Conservation (phyloP, 2,329 filamentous ascomycete genomes). For the Colletotrichum magnum region DNA sequence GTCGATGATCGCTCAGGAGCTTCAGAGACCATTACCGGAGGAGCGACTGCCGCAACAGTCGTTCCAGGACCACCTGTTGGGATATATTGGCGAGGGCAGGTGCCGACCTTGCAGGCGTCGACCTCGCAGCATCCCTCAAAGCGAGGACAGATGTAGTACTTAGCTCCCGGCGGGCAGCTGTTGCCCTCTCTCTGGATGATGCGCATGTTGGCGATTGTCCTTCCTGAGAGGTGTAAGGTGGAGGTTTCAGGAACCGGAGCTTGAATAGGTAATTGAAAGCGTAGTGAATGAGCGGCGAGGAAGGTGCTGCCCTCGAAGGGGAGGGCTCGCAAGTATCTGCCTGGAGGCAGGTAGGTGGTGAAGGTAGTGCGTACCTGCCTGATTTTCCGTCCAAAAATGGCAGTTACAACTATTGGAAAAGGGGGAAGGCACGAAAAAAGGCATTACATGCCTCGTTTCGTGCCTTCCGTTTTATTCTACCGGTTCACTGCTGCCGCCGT, state of each 20-base stretch:
- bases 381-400: too few relatives aligned
- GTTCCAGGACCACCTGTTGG: background rate
- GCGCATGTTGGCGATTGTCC: conserved; percentile 25
- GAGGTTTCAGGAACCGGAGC: background rate
- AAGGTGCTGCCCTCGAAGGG: too few relatives aligned
- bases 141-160: conserved; percentile 58
- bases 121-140: conserved; percentile 60
- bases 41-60: conserved; percentile 32
- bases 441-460: background rate
- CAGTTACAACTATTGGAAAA: background rate
- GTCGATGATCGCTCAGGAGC: background rate
- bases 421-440: background rate
- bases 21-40: conserved; percentile 21
- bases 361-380: too few relatives aligned
- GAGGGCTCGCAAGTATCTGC: too few relatives aligned
- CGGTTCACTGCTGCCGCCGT: too few relatives aligned
- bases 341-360: too few relatives aligned
- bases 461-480: background rate
- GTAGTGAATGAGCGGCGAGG: too few relatives aligned
- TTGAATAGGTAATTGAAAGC: background rate
- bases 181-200: conserved; percentile 1
- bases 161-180: conserved; percentile 48
- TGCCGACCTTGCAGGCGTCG: conserved; percentile 55
- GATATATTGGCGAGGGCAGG: conserved; percentile 48
- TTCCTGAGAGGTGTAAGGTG: background rate